Conservation (phyloP, 257 asterid genomes). For the Nicotiana noctiflora region DNA sequence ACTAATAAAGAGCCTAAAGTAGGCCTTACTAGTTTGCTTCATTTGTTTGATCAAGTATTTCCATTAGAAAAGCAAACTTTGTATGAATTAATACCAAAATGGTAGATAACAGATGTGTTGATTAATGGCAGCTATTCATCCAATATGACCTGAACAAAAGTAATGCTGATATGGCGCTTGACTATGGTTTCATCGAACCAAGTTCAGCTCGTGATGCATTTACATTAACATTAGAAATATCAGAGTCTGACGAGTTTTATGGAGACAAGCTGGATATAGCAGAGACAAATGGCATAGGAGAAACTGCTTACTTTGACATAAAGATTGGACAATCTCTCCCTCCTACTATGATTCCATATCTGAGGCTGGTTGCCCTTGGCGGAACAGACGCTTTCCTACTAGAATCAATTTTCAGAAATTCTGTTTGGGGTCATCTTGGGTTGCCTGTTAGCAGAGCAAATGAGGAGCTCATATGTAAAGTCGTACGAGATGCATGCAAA, state of each 20-base stretch:
- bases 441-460: slow-evolving; percentile 75
- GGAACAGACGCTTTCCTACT: slow-evolving; percentile 85
- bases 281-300: slow-evolving; percentile 64
- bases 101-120: neutral
- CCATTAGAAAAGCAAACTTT: no score
- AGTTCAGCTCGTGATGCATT: slow-evolving; percentile 60
- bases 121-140: slow-evolving; percentile 54
- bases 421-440: slow-evolving; percentile 71
- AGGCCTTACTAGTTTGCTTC: no score
- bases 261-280: slow-evolving; percentile 85
- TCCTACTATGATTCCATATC: slow-evolving; percentile 61
- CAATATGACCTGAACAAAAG: slow-evolving; percentile 89
- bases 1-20: no score
- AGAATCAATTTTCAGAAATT: slow-evolving; percentile 70
- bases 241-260: slow-evolving; percentile 59
- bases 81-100: no score
- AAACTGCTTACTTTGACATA: slow-evolving; percentile 66
- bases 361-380: slow-evolving; percentile 69
- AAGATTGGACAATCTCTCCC: slow-evolving; percentile 74
- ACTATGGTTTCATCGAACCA: slow-evolving; percentile 77
- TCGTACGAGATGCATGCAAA: slow-evolving; percentile 56
- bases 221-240: slow-evolving; percentile 76
- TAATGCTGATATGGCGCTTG: slow-evolving; percentile 93
- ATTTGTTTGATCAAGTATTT: no score
- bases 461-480: slow-evolving; percentile 81